Base-by-base conservation (phyloP, 2,329 filamentous ascomycete species). In the Epicoccum sorghinum region DNA sequence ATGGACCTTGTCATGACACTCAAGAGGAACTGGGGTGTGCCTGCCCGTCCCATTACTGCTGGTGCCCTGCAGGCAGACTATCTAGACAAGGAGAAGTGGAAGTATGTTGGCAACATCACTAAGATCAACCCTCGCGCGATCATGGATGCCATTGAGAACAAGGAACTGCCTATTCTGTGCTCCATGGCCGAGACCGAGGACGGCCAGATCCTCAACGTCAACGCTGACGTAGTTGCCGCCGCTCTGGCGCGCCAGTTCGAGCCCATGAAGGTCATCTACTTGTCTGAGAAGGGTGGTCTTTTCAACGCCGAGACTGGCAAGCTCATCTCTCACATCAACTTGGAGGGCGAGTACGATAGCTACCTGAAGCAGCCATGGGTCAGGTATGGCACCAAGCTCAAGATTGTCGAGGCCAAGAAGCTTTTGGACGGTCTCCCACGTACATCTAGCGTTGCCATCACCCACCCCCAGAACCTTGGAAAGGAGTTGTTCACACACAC, bases 391-490 rank as follows among this genome's bases (percentile, higher is more conserved):
- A 98, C 93, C 33, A 86, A 93, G 59, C 83, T 98, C 61, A 99
- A 99, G 87, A 98, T 99, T 76, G 91, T 90, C 79, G 92, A 99
- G 79, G 96, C 96, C 79, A 96, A 96, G 82, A 92, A 96, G 55
- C 84, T 99, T 25, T 80, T 99, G 47, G 90, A 91, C 65, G 88
- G 90, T 44, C 85, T 99, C 14, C 95, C 95, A 46, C 88, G 91
- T 66, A 93, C 90, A 52, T 97, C 93, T 14, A 96, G 91, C 67
- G 93, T 99, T 44, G 95, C 95, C 58, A 98, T 99, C 69, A 99
- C 98, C 66, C 93, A 98, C 77, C 93, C 95, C 2, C 92, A 90
- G 61, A 93, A 96, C 74, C 83, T 99, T 38, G 93, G 98, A 78
- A 96, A 96, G 79, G 95, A 99, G 76, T 81, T 98, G 5, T 97